Base-by-base conservation (phyloP, 495 filamentous ascomycete genomes). In the Penicillium salamii region DNA sequence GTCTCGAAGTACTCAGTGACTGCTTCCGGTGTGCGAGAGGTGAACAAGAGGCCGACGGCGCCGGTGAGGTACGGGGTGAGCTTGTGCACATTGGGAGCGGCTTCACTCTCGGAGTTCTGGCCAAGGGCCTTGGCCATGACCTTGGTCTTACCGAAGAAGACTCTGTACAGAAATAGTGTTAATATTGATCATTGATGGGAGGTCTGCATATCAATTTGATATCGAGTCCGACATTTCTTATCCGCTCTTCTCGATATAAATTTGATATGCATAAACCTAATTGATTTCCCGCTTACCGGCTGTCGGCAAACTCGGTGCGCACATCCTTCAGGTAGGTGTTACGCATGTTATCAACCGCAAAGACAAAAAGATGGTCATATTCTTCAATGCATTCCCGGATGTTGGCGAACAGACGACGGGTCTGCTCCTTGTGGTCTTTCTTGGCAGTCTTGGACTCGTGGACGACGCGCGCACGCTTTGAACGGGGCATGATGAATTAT, bases 121-220 rank as follows among this genome's bases (percentile, higher is more conserved):
- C 91, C 92, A 9, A 98, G 85, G 42, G 93, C 90, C 71, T 89
- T 86, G 49, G 89, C 86, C 87, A 96, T 97, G 61, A 97, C 91
- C 74, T 97, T 97, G 38, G 92, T 97, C 70, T 97, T 97, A 68
- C 93, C 93, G 69, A 97, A 97, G 82, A 97, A 97, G 65, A 98
- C 66, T 51, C 92, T 91, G 48, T 23, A 44, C 44, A 15, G n/a
- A 29, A 17, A 15, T 39, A 8, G 26, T 43, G 21, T 40, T 29
- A 36, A 4, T 17, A 38, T 13, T 28, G 18, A 11, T 37, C 37
- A 17, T 24, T 53, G 19, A n/a, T 37, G 37, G 17, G 36, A 43
- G 33, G 34, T 26, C 33, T 36, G 46, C 24, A 18, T 29, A 17
- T 51, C 32, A 38, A 42, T 51, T 51, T 17, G 39, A 31, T 44